Base-by-base conservation (phyloP, 78 protist genomes). In the Planoprotostelium fungivorum region DNA sequence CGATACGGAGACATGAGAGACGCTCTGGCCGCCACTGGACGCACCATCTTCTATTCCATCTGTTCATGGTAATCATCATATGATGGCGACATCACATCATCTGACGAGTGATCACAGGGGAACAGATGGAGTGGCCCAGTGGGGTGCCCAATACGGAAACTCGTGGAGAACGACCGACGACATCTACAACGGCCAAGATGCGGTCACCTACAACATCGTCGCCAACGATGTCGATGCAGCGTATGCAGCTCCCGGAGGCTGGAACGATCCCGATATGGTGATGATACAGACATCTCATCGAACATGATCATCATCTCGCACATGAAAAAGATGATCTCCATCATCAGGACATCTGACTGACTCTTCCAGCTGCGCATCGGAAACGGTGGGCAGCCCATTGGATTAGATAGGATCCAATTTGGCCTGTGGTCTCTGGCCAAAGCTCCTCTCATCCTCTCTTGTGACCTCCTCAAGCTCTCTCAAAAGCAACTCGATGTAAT, bases 371-470 rank as follows among this genome's bases (percentile, higher is more conserved):
- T 95, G 83, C 96, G 94, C 25, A 90, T 95, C 84, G 97, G 97
- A 28, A 96, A 96, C 87, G 96, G 96, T 35, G 87, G 90, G 0
- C 73, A 91, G 34, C 86, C 88, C 9, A 31, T 0, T 29, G 85
- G 37, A 36, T 96, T 94, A 35, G 39, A 93, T 63, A 31, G 29
- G 31, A 29, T 87, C 0, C 92, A 94, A 88, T 94, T 96, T 38
- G 38, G 92, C 9, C 88, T 96, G 0, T 96, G 97, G 97, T n/a
- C 91, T 0, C 89, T 96, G 35, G 83, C 86, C 29, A 90, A 91
- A 25, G 95, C 97, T 0, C 97, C 97, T 0, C 88, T 96, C 1
- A 73, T 96, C 35, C 87, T 95, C 1, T 96, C 96, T 83, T 90
- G 93, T 36, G 97, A 96, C 87, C 35, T 96, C 29, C 0, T 34